phyloP scores from a whole-genome alignment of 176 grass and related monocot genomes.

The Raddia guianensis region DNA sequence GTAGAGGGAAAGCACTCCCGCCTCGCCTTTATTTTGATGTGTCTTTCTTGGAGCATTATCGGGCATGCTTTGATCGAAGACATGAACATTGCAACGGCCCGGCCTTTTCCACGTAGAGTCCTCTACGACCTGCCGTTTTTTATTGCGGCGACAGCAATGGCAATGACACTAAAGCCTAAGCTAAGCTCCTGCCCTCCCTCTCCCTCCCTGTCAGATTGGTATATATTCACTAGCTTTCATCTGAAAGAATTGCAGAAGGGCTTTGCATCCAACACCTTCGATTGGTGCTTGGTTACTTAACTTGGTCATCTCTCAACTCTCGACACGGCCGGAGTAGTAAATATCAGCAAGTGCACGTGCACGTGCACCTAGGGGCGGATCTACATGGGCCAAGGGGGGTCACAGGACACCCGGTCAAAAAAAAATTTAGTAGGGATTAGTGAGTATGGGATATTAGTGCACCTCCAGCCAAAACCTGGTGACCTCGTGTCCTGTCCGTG shows the following conservation, averaged over 20 bases:
- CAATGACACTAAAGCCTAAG: conserved; percentile 46
- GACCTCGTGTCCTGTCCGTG: too few species aligned
- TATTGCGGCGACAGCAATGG: conserved; percentile 34
- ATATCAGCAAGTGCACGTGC: conserved; percentile 33
- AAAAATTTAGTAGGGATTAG: too few species aligned
- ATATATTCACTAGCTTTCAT: conserved; percentile 17
- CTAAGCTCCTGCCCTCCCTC: neutral
- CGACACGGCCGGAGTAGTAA: neutral
- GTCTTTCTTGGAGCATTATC: conserved; percentile 41
- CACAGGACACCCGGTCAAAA: too few species aligned
- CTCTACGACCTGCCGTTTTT: conserved; percentile 27
- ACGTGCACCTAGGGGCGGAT: too few species aligned
- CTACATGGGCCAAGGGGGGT: too few species aligned
- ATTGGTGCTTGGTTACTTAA: conserved; percentile 26
- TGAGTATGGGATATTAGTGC: too few species aligned
- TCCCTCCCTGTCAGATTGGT: neutral
- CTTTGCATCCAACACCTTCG: conserved; percentile 20
- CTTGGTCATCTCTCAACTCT: conserved; percentile 18
- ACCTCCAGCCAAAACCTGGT: too few species aligned
- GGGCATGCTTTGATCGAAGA: conserved; percentile 17
- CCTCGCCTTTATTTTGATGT: neutral
- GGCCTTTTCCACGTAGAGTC: conserved; percentile 47
- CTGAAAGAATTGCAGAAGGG: conserved; percentile 27
- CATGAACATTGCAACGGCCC: conserved; percentile 23
- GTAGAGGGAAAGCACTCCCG: conserved; percentile 5